Percentiles rank a stretch among this genome's conserved stretches.
Evolutionary conservation across 805 yeast genomes (phyloP).

Genomic region (Kazachstania taianensis): DNA sequence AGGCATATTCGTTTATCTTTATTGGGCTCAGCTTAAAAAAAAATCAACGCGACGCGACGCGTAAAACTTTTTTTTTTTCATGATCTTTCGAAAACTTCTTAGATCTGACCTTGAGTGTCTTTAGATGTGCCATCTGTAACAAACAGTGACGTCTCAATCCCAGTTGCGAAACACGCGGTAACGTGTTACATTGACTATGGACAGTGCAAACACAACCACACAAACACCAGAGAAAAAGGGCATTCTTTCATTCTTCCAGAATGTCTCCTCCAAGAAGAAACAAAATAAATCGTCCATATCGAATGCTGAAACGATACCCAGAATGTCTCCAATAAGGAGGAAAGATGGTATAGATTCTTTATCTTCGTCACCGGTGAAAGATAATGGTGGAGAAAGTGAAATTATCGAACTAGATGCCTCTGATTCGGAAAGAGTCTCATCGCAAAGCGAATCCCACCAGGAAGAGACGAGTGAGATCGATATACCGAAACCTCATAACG

Average conservation of each 20-base stretch:
- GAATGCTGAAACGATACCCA: neutral
- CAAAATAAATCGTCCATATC: neutral
- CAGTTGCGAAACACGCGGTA: neutral
- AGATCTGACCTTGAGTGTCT: neutral
- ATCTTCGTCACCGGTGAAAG: too few relatives aligned
- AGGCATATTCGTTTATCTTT: neutral
- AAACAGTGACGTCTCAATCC: neutral
- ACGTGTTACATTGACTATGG: neutral
- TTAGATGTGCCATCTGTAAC: too few relatives aligned
- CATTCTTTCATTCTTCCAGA: constrained; percentile 20
- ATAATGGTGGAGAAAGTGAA: too few relatives aligned
- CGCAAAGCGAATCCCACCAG: too few relatives aligned
- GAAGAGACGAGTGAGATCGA: too few relatives aligned
- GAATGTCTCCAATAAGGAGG: too few relatives aligned
- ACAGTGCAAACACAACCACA: neutral
- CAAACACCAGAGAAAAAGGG: constrained; percentile 11
- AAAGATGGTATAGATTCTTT: neutral
- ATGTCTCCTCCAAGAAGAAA: neutral
- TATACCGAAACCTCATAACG: neutral
- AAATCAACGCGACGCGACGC: neutral
- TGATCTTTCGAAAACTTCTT: neutral
- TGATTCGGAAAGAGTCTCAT: too few relatives aligned
- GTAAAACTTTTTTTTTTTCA: neutral
- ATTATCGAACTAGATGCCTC: too few relatives aligned
- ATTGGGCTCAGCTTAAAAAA: too few relatives aligned